Evolutionary conservation across 768 basidiomycete genomes (phyloP).

Genomic region (Calocybe gangraenosa): DNA sequence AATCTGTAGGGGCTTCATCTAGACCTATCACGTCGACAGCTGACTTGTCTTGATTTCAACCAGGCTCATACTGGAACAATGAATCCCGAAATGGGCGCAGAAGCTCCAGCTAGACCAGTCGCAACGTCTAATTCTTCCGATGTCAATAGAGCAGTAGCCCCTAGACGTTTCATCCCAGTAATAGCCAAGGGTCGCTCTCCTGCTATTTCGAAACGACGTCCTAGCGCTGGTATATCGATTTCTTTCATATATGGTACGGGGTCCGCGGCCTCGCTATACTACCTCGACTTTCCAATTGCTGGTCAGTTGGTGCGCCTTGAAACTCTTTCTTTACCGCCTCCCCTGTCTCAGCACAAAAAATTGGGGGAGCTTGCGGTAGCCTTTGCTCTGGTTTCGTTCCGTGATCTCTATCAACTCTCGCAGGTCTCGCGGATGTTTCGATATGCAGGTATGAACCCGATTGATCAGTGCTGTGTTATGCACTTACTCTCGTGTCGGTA

Average conservation of each 20-base stretch:
- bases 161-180: conserved; percentile 29
- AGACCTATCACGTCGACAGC: too few species aligned
- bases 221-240: too few species aligned
- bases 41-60: too few species aligned
- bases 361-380: conserved; percentile 50
- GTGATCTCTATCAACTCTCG: conserved; percentile 42
- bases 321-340: conserved; percentile 53
- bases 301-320: conserved; percentile 23
- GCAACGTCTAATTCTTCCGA: too few species aligned
- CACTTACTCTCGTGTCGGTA: conserved; percentile 5
- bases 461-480: conserved; percentile 4
- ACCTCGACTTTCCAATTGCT: conserved; percentile 32
- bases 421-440: conserved; percentile 58
- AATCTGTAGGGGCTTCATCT: too few species aligned
- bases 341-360: conserved; percentile 51
- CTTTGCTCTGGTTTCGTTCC: conserved; percentile 41
- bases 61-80: too few species aligned
- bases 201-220: not conserved
- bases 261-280: not conserved
- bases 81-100: too few species aligned
- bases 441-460: conserved; percentile 48
- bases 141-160: not conserved
- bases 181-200: conserved; percentile 10
- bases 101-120: too few species aligned
- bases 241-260: not conserved